Conservation (phyloP, 768 basidiomycete species). For the Boletellus emodensis region DNA sequence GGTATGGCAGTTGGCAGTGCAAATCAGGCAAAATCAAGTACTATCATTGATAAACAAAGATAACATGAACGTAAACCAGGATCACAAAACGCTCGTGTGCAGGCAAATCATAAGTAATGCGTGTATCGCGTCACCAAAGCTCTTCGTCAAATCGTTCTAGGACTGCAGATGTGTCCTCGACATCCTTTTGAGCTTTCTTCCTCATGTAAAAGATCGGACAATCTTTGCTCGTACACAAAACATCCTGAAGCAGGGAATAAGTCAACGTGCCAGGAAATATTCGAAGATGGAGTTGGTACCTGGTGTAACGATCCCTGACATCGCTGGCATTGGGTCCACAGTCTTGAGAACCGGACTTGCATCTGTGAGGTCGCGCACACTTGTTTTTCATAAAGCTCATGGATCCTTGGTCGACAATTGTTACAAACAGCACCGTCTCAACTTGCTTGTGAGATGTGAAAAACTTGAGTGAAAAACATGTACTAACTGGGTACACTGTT, state of each 20-base stretch:
- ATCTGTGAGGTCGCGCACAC: conserved; percentile 65
- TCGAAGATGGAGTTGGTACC: conserved; percentile 33
- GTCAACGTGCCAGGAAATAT: background rate
- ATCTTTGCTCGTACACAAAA: conserved; percentile 93
- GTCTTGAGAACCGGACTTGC: conserved; percentile 87
- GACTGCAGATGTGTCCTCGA: conserved; percentile 74
- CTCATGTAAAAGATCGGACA: conserved; percentile 99
- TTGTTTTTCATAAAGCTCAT: conserved; percentile 93
- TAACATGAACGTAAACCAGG: background rate
- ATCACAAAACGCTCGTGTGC: background rate
- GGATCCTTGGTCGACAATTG: conserved; percentile 81
- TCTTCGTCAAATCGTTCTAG: conserved; percentile 84
- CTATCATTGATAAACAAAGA: background rate
- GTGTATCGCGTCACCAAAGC: conserved; percentile 46
- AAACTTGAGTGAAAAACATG: background rate
- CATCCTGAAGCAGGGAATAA: conserved; percentile 56
- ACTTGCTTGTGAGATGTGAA: conserved; percentile 4
- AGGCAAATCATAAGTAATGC: background rate
- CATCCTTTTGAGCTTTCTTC: conserved; percentile 98
- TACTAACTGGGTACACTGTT: conserved; percentile 70
- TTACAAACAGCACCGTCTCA: conserved; percentile 91
- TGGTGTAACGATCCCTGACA: conserved; percentile 99
- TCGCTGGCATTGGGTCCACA: conserved; percentile 99
- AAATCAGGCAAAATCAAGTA: too few relatives aligned
- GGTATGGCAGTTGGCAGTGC: too few relatives aligned